Evolutionary conservation across 768 basidiomycete species (phyloP), one percentile per base, ranked within the genome.

Genomic region (Lactarius psammicola): DNA sequence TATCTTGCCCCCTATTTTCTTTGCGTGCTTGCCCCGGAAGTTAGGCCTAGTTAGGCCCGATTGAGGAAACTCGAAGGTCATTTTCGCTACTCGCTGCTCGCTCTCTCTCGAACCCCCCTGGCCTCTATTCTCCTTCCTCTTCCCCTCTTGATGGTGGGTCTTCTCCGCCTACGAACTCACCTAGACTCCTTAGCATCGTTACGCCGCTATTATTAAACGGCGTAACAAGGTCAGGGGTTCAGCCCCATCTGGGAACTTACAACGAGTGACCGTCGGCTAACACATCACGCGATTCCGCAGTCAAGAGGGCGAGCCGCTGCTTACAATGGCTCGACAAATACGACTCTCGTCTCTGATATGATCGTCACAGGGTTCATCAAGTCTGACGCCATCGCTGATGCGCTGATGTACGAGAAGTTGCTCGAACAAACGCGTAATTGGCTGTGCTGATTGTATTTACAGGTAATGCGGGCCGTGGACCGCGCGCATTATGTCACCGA

Each of bases 341-440:
- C 76, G 15, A 88, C 92, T 69, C 85, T 96, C 46, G 80, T 96
- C 63, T 69, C 77, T 26, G 93, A 92, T 74, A 79, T 95, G 79
- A 70, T 74, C 3, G 73, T 68, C 46, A 75, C 78, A 58, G 80
- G 80, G 4, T 84, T 91, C 49, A 79, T 90, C 53, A 76, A 76
- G 23, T 84, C 85, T 3, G 80, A 85, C 2, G 72, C 75, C 17
- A 84, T 91, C 15, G 75, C 78, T 9, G 76, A 80, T 64, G 90
- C 15, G 75, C 78, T 9, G 76, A 80, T 65, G 90, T 90, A 67
- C 63, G 84, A 71, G n/a, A 42, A 46, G 7, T 23, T 34, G 17
- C 40, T n/a, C n/a, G 26, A 42, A 11, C 5, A 51, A 38, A 59
- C 31, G 11, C 31, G 53, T 17, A 23, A 30, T 62, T 9, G 30